A percentile compares a stretch with the other conserved stretches of the same genome.
These are phyloP conservation scores for Chlamydomonas incerta DNA, from an alignment of 139 green algal species.

Conservation along the genomic window DNA sequence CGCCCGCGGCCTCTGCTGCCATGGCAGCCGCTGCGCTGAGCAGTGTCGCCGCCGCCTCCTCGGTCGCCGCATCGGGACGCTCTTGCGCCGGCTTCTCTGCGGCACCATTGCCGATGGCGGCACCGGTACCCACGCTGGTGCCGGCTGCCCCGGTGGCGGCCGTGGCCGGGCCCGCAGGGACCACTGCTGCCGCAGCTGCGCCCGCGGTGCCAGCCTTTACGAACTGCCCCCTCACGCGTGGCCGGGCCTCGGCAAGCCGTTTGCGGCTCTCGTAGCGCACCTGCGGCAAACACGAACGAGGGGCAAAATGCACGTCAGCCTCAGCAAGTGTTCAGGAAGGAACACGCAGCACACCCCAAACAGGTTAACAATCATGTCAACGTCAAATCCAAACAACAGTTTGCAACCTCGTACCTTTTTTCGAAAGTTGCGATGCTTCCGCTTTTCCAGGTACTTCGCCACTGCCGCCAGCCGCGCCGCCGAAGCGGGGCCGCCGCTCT, in stretches of 20 bases:
- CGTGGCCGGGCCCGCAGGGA: background rate
- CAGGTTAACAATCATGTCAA: background rate
- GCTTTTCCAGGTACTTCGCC: slow-evolving; percentile 69
- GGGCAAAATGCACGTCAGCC: background rate
- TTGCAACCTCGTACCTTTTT: slow-evolving; percentile 59
- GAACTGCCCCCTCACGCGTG: slow-evolving; percentile 75
- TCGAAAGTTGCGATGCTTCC: slow-evolving; percentile 67
- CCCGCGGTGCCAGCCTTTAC: slow-evolving; percentile 55
- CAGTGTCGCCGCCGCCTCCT: no score
- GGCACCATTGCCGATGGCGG: background rate
- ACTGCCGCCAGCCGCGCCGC: slow-evolving; percentile 56
- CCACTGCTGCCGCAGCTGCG: background rate
- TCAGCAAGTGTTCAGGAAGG: background rate
- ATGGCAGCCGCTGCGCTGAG: no score
- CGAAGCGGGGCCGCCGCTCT: background rate
- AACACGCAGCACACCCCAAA: background rate
- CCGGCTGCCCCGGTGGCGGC: background rate
- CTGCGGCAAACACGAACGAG: slow-evolving; percentile 22
- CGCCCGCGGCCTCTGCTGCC: background rate
- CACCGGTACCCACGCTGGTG: no score
- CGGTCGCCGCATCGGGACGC: no score
- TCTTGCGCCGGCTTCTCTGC: background rate
- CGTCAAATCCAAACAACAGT: background rate
- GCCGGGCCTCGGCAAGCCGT: slow-evolving; percentile 71
- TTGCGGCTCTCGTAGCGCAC: slow-evolving; percentile 75